Percentiles rank a stretch among this genome's conserved stretches.
phyloP scores from a whole-genome alignment of 176 grass and related monocot species.

The Oryza officinalis region DNA sequence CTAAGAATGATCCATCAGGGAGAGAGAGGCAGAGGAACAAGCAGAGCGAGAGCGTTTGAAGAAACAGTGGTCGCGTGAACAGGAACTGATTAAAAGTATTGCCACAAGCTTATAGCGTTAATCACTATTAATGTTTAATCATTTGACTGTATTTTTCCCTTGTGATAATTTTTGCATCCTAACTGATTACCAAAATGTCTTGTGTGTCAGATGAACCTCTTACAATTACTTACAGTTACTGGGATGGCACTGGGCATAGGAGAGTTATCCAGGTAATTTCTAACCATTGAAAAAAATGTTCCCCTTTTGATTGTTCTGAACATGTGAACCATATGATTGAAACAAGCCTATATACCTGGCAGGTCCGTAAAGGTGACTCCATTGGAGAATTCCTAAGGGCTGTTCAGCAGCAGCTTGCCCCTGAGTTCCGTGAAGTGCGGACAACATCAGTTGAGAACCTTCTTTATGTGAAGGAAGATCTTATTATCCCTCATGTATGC shows the following conservation, averaged over 20 bases:
- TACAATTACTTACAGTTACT: slow-evolving; percentile 97
- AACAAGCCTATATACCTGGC: slow-evolving; percentile 21
- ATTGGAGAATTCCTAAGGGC: slow-evolving; percentile 95
- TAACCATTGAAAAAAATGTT: background rate
- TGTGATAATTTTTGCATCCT: slow-evolving; percentile 21
- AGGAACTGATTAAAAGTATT: slow-evolving; percentile 95
- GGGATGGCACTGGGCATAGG: slow-evolving; percentile 98
- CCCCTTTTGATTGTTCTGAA: slow-evolving; percentile 2
- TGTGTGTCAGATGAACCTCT: slow-evolving; percentile 80
- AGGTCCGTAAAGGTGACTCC: slow-evolving; percentile 89
- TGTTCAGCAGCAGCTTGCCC: slow-evolving; percentile 96
- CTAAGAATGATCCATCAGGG: slow-evolving; percentile 97
- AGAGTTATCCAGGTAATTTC: slow-evolving; percentile 71
- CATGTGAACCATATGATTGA: slow-evolving; percentile 25
- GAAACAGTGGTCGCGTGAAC: slow-evolving; percentile 85
- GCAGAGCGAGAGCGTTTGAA: slow-evolving; percentile 81
- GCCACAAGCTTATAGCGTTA: slow-evolving; percentile 28
- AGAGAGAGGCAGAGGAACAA: slow-evolving; percentile 97
- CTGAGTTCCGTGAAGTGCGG: slow-evolving; percentile 94
- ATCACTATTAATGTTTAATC: slow-evolving; percentile 9
- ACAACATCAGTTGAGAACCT: slow-evolving; percentile 97
- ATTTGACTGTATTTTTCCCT: background rate
- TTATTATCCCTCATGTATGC: slow-evolving; percentile 96
- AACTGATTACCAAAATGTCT: slow-evolving; percentile 20
- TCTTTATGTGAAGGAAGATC: slow-evolving; percentile 99